Evolutionary conservation across 805 yeast genomes (phyloP).

Genomic region (Candida chauliodis): DNA sequence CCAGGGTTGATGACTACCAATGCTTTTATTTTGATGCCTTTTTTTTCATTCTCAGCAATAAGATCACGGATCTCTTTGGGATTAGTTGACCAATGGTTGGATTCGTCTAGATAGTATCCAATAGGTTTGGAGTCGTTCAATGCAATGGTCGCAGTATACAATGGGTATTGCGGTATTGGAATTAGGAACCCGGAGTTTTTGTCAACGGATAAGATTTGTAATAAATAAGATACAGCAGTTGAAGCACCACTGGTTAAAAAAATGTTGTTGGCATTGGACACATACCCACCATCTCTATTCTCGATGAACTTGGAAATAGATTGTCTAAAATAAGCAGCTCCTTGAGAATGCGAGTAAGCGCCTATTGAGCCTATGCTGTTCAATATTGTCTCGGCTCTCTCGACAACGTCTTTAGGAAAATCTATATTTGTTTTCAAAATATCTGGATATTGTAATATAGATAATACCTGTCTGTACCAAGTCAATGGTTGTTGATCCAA

Average conservation of each 20-base stretch:
- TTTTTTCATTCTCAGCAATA: slow-evolving; percentile 43
- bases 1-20: slow-evolving; percentile 97
- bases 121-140: slow-evolving; percentile 77
- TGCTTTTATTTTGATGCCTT: slow-evolving; percentile 66
- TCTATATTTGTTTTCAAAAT: slow-evolving; percentile 42
- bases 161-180: slow-evolving; percentile 97
- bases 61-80: slow-evolving; percentile 57
- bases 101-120: slow-evolving; percentile 84
- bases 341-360: slow-evolving; percentile 93
- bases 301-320: slow-evolving; percentile 79
- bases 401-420: slow-evolving; percentile 66
- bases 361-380: slow-evolving; percentile 78
- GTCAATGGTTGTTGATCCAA: slow-evolving; percentile 90
- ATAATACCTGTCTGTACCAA: slow-evolving; percentile 89
- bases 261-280: slow-evolving; percentile 65
- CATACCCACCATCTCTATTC: slow-evolving; percentile 73
- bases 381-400: slow-evolving; percentile 64
- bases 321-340: slow-evolving; percentile 66
- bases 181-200: slow-evolving; percentile 74
- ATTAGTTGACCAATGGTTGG: slow-evolving; percentile 79
- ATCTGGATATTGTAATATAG: slow-evolving; percentile 82
- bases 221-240: slow-evolving; percentile 78
- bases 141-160: slow-evolving; percentile 92
- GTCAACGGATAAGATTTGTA: slow-evolving; percentile 67
- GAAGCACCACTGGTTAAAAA: slow-evolving; percentile 94